phyloP scores from a whole-genome alignment of 768 basidiomycete species.

The Lentinula guzmanii region DNA sequence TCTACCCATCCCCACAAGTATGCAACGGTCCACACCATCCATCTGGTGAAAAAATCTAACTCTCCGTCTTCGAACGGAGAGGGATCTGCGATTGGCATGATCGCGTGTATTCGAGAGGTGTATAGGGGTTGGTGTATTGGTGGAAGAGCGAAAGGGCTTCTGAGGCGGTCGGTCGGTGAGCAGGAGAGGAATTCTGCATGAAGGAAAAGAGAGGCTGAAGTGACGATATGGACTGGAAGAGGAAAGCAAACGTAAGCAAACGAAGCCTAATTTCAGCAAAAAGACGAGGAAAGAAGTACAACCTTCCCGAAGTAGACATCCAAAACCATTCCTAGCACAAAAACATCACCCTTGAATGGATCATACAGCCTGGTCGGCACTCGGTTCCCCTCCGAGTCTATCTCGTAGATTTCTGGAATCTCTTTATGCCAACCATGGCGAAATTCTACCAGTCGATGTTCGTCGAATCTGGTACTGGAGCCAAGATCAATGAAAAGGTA shows the following conservation, averaged over 20 bases:
- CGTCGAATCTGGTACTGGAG: background rate
- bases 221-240: background rate
- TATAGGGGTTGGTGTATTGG: background rate
- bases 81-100: background rate
- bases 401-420: background rate
- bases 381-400: background rate
- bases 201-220: background rate
- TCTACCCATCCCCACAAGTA: background rate
- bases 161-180: background rate
- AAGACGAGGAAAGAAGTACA: background rate
- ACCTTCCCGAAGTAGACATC: background rate
- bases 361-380: background rate
- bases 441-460: background rate
- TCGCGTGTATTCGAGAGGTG: too few species aligned
- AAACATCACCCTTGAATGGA: constrained; percentile 1
- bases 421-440: constrained; percentile 1
- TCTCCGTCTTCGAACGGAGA: background rate
- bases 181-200: background rate
- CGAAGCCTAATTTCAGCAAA: background rate
- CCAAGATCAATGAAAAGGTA: constrained; percentile 2
- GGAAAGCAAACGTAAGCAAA: background rate
- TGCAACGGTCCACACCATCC: background rate
- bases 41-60: background rate
- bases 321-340: background rate
- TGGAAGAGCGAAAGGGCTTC: background rate